These are phyloP conservation scores for Achaetomium macrosporum DNA, from an alignment of 2,329 filamentous ascomycete species.

Conservation along the genomic window DNA sequence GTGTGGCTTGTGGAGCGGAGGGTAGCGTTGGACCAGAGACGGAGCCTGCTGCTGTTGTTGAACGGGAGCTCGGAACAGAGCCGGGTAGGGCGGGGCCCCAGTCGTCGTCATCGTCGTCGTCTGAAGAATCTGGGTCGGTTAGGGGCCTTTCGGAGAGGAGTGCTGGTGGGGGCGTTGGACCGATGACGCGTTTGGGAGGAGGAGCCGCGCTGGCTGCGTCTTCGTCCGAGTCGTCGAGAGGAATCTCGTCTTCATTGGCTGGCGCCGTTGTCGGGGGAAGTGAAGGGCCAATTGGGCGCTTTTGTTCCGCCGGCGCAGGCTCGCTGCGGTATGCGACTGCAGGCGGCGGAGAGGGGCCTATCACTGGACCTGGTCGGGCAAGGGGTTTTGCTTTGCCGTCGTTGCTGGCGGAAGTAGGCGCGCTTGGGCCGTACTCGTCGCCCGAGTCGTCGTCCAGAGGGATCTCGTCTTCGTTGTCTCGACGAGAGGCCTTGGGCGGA, in stretches of 20 bases:
- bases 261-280: conserved; percentile 21
- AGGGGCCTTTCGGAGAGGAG: conserved; percentile 35
- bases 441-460: conserved; percentile 39
- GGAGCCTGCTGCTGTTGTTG: conserved; percentile 34
- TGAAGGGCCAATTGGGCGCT: conserved; percentile 17
- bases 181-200: conserved; percentile 30
- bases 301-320: not conserved
- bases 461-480: conserved; percentile 46
- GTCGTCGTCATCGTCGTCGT: conserved; percentile 42
- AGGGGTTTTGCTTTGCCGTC: not conserved
- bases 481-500: conserved; percentile 43
- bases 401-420: conserved; percentile 18
- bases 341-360: conserved; percentile 26
- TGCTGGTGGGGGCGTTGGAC: conserved; percentile 40
- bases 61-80: conserved; percentile 31
- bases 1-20: conserved; percentile 24
- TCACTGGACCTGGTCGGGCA: conserved; percentile 16
- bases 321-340: conserved; percentile 12
- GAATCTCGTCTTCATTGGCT: conserved; percentile 38
- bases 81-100: conserved; percentile 57
- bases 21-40: conserved; percentile 34
- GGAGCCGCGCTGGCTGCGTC: conserved; percentile 32
- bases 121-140: conserved; percentile 32
- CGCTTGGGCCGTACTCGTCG: conserved; percentile 38
- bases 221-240: conserved; percentile 35